Base-by-base conservation (phyloP, 164 flowering plant genomes). In the Magnolia changhungtana region DNA sequence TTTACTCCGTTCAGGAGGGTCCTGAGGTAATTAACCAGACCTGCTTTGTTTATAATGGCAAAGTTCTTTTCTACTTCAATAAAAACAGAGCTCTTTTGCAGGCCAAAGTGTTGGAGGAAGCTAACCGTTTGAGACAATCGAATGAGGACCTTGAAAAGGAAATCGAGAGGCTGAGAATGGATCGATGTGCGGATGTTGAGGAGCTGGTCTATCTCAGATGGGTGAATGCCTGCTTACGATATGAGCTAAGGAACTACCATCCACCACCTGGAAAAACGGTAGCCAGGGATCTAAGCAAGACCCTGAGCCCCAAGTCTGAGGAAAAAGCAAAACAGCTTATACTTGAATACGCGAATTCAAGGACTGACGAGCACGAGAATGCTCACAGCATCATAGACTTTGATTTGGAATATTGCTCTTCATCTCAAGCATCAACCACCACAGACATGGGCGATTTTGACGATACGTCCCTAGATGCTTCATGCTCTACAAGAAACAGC, bases 161-260 rank as follows among this genome's bases (percentile, higher is more conserved):
- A 82, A 74, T 91, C 11, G 98, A 96, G 83, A 85, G 78, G 50
- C 90, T 94, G 29, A 87, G 84, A 78, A 84, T 83, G 20, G 91
- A 90, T 75, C 84, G 91, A 23, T 90, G 90, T 82, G 72, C 86
- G 31, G 98, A 92, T 79, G 84, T 79, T 80, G 98, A 96, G 77
- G 98, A 94, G 77, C 82, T 94, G 27, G 98, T 96, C 58, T 94
- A 96, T 83, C 92, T 94, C 49, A 85, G 90, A 37, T 96, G 99
- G 98, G 76, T 96, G 29, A 96, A 96, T 74, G 99, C 99, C 67
- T 96, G 98, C 79, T 82, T 96, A 51, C 82, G 99, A 11, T 89
- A 89, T 73, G 98, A 96, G 75, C 85, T 96, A 63, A 83, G 96
- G 72, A 88, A 92, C 77, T 89, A 83, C 77, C 86, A 92, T 73